Conservation (phyloP, 2,329 filamentous ascomycete genomes). For the Aspergillus sp. region DNA sequence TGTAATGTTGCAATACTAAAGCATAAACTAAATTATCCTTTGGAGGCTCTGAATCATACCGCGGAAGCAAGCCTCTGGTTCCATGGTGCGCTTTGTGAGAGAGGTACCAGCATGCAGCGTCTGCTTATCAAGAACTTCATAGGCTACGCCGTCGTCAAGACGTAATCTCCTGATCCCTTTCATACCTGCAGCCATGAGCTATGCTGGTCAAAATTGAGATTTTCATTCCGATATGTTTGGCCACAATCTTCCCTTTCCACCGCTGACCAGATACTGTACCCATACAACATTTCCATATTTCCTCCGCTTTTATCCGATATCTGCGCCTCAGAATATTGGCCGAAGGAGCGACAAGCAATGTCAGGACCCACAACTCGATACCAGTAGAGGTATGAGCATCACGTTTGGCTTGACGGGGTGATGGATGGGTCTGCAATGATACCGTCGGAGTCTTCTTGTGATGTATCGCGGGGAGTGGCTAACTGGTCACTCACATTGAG, state of each 20-base stretch:
- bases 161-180: not conserved
- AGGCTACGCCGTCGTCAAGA: not conserved
- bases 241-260: not conserved
- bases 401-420: not conserved
- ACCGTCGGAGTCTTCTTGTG: not conserved
- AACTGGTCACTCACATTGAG: not conserved
- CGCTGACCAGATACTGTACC: not conserved
- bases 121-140: not conserved
- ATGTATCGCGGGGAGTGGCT: not conserved
- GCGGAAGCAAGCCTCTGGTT: not conserved
- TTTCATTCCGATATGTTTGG: not conserved
- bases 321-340: not conserved
- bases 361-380: not conserved
- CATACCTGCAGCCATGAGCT: slow-evolving; percentile 2
- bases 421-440: not conserved
- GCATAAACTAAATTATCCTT: not conserved
- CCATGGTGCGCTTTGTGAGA: not conserved
- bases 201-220: not conserved
- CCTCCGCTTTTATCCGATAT: not conserved
- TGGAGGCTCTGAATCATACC: not conserved
- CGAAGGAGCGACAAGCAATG: slow-evolving; percentile 1
- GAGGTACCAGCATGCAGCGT: not conserved
- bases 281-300: too few species aligned
- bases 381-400: not conserved
- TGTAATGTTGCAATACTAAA: not conserved